Base-by-base conservation (phyloP, 2,329 filamentous ascomycete species). In the Fusarium protoensiforme region DNA sequence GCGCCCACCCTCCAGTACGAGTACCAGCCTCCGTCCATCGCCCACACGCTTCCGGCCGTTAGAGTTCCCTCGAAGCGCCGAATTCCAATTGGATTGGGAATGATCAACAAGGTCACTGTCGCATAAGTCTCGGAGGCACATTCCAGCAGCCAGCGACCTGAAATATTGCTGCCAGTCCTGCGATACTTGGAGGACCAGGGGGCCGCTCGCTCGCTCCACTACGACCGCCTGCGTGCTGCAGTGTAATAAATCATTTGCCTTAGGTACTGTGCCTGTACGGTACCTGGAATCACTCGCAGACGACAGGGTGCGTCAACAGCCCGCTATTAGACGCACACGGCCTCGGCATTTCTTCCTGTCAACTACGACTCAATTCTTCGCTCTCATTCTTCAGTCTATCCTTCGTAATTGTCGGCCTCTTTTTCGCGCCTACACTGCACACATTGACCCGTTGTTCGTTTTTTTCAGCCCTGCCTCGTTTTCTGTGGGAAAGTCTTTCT, bases 71-170 rank as follows among this genome's bases (percentile, higher is more conserved):
- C 65, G 24, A 31, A 39, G 57, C 62, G 62, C 48, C 60, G 39
- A 59, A 59, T 73, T 69, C 71, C 68, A 65, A 68, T 70, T 54
- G 68, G 76, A 68, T 70, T 54, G 69, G 76, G 75, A 77, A 78
- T 76, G 76, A 75, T 74, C 71, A 78, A 69, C 65, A 64, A 73
- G 62, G 63, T 64, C 58, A 61, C 64, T 68, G 73, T 77, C 73
- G 64, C 72, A 65, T 68, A 76, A 74, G 62, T 68, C 68, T 72
- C 35, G 48, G 64, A 59, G 67, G 68, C 64, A 68, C 73, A 77
- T 78, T 78, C 76, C 76, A 78, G 64, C 33, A 62, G 64, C 29
- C 59, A 73, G 57, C 65, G 51, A 54, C 54, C 51, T 62, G 51
- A 57, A 73, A 56, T 69, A 73, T 64, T 53, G 48, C 72, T 54